Evolutionary conservation across 1,284 basidiomycete species (phyloP).

Genomic region (Melampsora larici-populina): DNA sequence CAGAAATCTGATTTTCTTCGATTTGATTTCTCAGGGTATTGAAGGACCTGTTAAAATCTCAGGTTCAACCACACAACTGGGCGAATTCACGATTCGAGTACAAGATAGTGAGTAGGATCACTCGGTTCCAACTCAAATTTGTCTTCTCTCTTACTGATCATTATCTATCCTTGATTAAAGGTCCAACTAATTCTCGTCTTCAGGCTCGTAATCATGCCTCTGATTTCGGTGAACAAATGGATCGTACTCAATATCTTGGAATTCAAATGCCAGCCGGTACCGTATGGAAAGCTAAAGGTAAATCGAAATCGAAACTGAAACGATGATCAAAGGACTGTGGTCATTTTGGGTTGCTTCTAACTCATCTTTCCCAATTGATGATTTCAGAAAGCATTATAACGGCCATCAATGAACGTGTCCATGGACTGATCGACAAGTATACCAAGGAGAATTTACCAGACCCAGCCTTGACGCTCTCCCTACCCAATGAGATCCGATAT

Average conservation of each 20-base stretch:
- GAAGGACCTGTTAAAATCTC: conserved; percentile 66
- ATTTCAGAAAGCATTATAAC: conserved; percentile 65
- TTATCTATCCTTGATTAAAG: conserved; percentile 53
- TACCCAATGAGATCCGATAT: conserved; percentile 67
- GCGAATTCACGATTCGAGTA: conserved; percentile 74
- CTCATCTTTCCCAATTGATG: neutral
- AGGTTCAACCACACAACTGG: conserved; percentile 71
- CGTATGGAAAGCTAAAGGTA: conserved; percentile 81
- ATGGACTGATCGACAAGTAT: conserved; percentile 62
- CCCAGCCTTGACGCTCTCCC: conserved; percentile 70
- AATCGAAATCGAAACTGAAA: neutral
- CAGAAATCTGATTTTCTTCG: conserved; percentile 45
- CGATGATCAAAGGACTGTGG: neutral
- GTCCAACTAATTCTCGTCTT: conserved; percentile 62
- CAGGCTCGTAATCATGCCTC: conserved; percentile 62
- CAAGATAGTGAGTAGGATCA: conserved; percentile 64
- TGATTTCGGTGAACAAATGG: conserved; percentile 64
- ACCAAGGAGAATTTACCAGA: conserved; percentile 63
- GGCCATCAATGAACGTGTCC: conserved; percentile 63
- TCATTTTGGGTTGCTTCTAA: neutral
- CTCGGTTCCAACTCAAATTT: conserved; percentile 9
- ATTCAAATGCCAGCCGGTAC: conserved; percentile 64
- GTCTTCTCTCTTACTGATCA: neutral
- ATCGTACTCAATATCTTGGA: conserved; percentile 71
- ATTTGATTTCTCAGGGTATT: conserved; percentile 62